Evolutionary conservation across 129 eudicot species (phyloP), one percentile per base, ranked within the genome.

Genomic region (Solidago caesia): DNA sequence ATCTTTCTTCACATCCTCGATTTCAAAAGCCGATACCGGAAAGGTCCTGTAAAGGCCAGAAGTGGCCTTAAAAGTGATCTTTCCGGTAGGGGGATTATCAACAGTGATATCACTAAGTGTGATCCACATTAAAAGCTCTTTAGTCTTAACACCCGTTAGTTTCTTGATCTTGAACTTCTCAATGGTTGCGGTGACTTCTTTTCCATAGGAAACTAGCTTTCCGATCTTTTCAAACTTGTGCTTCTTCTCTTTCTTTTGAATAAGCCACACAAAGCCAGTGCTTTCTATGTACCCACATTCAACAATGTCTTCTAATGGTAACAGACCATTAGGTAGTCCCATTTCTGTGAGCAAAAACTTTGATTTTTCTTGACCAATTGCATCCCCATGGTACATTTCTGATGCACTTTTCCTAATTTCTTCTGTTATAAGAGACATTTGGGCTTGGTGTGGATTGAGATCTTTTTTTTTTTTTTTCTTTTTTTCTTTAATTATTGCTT

Each of bases 261-360:
- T 86, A 48, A 91, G 90, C 96, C 96, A 91, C 51, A 91, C 92
- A 69, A 88, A 91, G 52, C 97, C 97, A 0, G 97, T 91, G 47
- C 81, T 84, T 71, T 83, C 74, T 1, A 91, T 82, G 75, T 88
- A 82, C 3, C 97, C 97, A 62, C 92, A 84, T 70, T 91, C 97
- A 58, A 57, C 84, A 4, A 84, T 82, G 85, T 91, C 90, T 39
- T 84, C 74, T 7, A 91, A 6, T 0, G 97, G 97, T n/a, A 91
- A 88, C 8, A 91, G 87, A 5, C 92, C 96, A 72, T 88, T 91
- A 26, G 97, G 97, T 7, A 91, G 75, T 14, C 80, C 80, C 81
- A 91, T 77, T 80, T 91, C 92, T 64, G 84, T 78, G 2, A 91
- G 90, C 67, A 88, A 56, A 55, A 82, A 79, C 67, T 79, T 77